Percentiles rank a stretch among this genome's conserved stretches.
Evolutionary conservation across 1,284 basidiomycete species (phyloP).

Genomic region (Lentinula novae-zelandiae): DNA sequence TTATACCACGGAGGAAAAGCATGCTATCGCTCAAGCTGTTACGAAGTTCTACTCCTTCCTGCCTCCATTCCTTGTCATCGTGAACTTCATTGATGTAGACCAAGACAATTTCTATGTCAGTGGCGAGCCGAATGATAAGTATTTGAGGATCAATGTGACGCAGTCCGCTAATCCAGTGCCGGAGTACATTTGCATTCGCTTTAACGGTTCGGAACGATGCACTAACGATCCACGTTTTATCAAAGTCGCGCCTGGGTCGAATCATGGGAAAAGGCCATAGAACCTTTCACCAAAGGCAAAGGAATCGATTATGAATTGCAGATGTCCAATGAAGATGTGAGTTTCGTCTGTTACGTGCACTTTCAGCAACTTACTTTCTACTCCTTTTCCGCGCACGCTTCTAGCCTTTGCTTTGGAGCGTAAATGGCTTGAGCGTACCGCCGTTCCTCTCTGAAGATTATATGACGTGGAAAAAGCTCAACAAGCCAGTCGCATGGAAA

Average conservation of each 20-base stretch:
- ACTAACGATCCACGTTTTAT: background rate
- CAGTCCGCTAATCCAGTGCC: conserved; percentile 16
- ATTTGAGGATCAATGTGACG: conserved; percentile 18
- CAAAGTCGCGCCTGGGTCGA: conserved; percentile 17
- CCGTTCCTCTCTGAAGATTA: conserved; percentile 13
- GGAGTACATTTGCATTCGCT: conserved; percentile 9
- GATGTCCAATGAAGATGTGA: conserved; percentile 18
- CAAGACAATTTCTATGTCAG: conserved; percentile 15
- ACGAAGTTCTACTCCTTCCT: conserved; percentile 15
- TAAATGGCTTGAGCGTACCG: conserved; percentile 20
- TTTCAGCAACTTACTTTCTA: background rate
- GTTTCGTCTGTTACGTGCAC: background rate
- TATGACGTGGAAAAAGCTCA: conserved; percentile 18
- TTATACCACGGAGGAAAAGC: conserved; percentile 19
- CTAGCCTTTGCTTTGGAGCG: conserved; percentile 19
- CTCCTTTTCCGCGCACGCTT: background rate
- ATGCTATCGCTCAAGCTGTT: conserved; percentile 17
- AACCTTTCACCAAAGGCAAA: conserved; percentile 20
- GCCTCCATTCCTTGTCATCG: conserved; percentile 20
- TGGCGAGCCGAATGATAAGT: conserved; percentile 12
- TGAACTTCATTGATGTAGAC: conserved; percentile 20
- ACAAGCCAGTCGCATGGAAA: conserved; percentile 13
- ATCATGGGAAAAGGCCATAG: conserved; percentile 17
- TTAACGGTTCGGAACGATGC: background rate
- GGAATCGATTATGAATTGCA: conserved; percentile 22